phyloP scores from a whole-genome alignment of 352 stramenopile species.

The Globisporangium canariense region DNA sequence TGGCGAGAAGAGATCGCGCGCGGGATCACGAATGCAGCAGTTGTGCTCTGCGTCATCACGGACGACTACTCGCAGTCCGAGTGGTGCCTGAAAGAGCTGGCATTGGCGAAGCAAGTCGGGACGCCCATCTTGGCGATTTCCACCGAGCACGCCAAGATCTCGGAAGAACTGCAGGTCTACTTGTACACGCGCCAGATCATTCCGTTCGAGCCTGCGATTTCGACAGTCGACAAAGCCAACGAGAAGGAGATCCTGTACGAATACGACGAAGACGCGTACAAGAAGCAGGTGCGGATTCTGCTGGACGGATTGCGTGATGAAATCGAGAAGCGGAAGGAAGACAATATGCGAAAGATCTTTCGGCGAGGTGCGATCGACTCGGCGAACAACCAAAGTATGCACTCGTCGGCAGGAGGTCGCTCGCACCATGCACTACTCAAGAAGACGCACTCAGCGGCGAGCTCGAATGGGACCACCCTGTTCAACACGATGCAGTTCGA shows the following conservation, averaged over 20 bases:
- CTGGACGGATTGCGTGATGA: conserved; percentile 77
- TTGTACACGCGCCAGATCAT: conserved; percentile 82
- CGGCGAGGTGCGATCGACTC: conserved; percentile 19
- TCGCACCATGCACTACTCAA: conserved; percentile 10
- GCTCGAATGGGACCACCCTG: conserved; percentile 25
- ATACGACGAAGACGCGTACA: conserved; percentile 71
- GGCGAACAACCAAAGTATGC: conserved; percentile 11
- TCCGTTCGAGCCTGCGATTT: conserved; percentile 71
- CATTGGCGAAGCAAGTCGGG: conserved; percentile 67
- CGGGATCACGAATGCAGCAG: conserved; percentile 52
- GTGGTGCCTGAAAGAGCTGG: conserved; percentile 66
- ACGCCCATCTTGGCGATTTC: conserved; percentile 79
- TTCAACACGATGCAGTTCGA: conserved; percentile 50
- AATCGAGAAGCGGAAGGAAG: conserved; percentile 79
- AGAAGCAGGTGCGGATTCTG: conserved; percentile 62
- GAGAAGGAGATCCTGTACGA: conserved; percentile 45
- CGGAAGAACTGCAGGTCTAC: conserved; percentile 83
- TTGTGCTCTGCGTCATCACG: conserved; percentile 57
- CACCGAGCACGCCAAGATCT: conserved; percentile 63
- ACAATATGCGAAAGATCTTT: conserved; percentile 59
- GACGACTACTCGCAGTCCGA: conserved; percentile 58
- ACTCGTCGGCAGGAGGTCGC: conserved; percentile 14
- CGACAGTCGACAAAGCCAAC: conserved; percentile 37
- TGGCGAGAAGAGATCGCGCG: conserved; percentile 71
- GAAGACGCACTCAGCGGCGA: conserved; percentile 13